Evolutionary conservation across 306 rosid genomes (phyloP).

Genomic region (Chamaecrista fasciculata): DNA sequence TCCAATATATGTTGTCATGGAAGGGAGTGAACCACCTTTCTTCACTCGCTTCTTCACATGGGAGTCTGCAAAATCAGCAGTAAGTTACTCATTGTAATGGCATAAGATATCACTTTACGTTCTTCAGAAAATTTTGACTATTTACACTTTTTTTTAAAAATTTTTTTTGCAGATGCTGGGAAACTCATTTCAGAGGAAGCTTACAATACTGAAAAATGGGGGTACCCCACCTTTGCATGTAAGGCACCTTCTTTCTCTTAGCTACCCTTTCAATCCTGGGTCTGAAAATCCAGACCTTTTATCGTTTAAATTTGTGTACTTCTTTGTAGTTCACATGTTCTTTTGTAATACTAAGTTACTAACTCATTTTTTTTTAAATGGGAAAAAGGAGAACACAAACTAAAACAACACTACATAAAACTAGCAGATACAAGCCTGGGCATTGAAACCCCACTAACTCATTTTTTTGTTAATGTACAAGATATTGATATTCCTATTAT

Average conservation of each 20-base stretch:
- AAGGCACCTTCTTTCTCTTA: slow-evolving; percentile 42
- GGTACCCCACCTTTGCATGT: slow-evolving; percentile 61
- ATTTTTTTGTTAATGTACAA: too few relatives aligned
- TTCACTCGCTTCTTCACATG: slow-evolving; percentile 95
- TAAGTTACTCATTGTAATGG: slow-evolving; percentile 40
- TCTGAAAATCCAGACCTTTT: too few relatives aligned
- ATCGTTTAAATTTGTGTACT: too few relatives aligned
- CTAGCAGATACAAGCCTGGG: too few relatives aligned
- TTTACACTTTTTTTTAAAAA: too few relatives aligned
- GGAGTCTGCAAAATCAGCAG: slow-evolving; percentile 83
- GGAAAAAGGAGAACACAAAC: too few relatives aligned
- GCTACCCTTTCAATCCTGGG: slow-evolving; percentile 26
- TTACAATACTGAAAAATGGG: slow-evolving; percentile 71
- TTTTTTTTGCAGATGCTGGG: slow-evolving; percentile 76
- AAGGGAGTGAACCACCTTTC: slow-evolving; percentile 94
- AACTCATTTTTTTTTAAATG: too few relatives aligned
- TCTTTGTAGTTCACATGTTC: too few relatives aligned
- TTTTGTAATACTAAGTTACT: too few relatives aligned
- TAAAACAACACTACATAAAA: too few relatives aligned
- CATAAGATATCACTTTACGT: slow-evolving; percentile 12
- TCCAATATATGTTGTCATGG: slow-evolving; percentile 75
- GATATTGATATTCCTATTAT: too few relatives aligned
- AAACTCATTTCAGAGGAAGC: slow-evolving; percentile 93
- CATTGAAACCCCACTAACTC: too few relatives aligned
- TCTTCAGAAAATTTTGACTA: slow-evolving; percentile 25